Evolutionary conservation across 352 stramenopile genomes (phyloP), one percentile per base, ranked within the genome.

Genomic region (Saprolegnia diclina): DNA sequence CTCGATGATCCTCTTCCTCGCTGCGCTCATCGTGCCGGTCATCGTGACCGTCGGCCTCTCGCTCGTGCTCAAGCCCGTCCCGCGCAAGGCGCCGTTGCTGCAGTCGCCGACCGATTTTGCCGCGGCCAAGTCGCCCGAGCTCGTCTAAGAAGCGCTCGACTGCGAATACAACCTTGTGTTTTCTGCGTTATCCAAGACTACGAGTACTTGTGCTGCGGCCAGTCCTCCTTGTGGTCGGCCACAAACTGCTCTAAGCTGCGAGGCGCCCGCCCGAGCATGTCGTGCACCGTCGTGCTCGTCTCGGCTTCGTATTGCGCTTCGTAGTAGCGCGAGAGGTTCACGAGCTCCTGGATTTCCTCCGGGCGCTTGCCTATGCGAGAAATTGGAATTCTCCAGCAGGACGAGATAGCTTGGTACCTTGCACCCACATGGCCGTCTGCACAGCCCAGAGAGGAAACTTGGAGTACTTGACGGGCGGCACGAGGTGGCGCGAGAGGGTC

Each of bases 1-100:
- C 77, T 90, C 80, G 61, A 91, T 92, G 82, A 77, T 91, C 68
- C 90, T 83, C 10, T 92, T 92, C 76, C 82, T 92, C 65, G 67
- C 88, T 29, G 79, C 80, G 19, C 73, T 91, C 10, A 69, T 91
- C 53, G 68, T 92, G n/a, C 85, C 85, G 24, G 76, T 77, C 0
- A 55, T 78, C 22, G 76, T 79, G 52, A 91, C 85, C 3, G 61
- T 91, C 24, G 72, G 29, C 21, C 76, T 90, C 35, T 91, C 84
- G 45, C 74, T 92, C 56, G 61, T 76, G 63, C 65, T 82, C 32
- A 67, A 77, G 16, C 63, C 44, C 21, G 69, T 66, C 16, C 42
- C 42, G 42, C 42, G 42, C 42, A 48, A 48, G 42, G 42, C 42
- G 42, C 42, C 42, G 42, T 48, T 48, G 42, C 42, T 48, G 42